Conservation (phyloP, 2,329 filamentous ascomycete genomes). For the Rhynchosporium secalis region DNA sequence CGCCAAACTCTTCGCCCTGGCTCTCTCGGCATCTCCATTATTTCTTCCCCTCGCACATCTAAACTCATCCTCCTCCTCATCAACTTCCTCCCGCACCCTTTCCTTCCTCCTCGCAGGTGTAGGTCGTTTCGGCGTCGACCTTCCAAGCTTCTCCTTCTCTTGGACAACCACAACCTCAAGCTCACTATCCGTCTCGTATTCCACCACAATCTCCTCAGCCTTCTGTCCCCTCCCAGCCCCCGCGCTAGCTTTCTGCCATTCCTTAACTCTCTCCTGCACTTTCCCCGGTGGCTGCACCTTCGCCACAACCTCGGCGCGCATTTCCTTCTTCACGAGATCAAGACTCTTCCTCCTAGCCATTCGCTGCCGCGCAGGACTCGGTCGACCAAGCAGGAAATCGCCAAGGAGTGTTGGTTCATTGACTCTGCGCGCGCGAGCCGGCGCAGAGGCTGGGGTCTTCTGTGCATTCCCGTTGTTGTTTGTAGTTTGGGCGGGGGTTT, state of each 20-base stretch:
- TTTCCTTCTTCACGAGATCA: constrained; percentile 57
- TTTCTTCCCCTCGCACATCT: not conserved
- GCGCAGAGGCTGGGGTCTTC: constrained; percentile 34
- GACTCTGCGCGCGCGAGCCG: constrained; percentile 32
- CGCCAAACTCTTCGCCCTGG: constrained; percentile 33
- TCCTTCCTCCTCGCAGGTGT: constrained; percentile 48
- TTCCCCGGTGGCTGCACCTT: constrained; percentile 62
- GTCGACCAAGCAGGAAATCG: constrained; percentile 59
- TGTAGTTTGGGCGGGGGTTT: constrained; percentile 22
- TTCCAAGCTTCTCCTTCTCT: constrained; percentile 8
- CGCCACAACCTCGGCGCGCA: constrained; percentile 53
- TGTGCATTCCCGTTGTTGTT: constrained; percentile 13
- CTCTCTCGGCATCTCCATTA: constrained; percentile 23
- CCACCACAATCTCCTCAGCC: constrained; percentile 59
- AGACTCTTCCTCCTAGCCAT: constrained; percentile 54
- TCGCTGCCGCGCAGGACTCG: constrained; percentile 53
- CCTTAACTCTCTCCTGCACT: constrained; percentile 76
- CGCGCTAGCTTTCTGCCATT: constrained; percentile 81
- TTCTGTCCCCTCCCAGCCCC: constrained; percentile 58
- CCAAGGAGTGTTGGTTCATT: constrained; percentile 51
- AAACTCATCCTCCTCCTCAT: constrained; percentile 10
- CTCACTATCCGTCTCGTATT: constrained; percentile 60
- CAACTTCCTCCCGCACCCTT: constrained; percentile 46
- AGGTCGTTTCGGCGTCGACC: constrained; percentile 2
- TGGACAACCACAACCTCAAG: constrained; percentile 45